Base-by-base conservation (phyloP, 2,329 filamentous ascomycete genomes). In the Pezicula radicicola region DNA sequence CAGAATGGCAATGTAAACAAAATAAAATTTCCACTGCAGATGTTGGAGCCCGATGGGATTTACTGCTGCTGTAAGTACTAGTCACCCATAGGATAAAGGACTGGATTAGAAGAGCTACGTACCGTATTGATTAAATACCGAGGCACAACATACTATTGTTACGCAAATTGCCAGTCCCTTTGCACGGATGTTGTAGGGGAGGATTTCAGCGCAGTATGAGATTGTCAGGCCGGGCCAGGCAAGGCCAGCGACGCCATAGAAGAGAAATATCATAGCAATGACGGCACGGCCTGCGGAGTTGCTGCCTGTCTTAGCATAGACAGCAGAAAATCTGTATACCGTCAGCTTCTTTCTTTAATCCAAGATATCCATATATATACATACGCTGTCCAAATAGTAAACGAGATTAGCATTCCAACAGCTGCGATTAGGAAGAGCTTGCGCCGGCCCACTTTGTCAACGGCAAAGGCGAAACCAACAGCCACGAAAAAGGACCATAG, bases 201-300 rank as follows among this genome's bases (percentile, higher is more conserved):
- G 48, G 42, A 56, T 56, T 33, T 54, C 55, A 25, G 49, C 50
- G 33, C 25, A 41, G 33, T 58, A 57, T 5, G 53, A 47, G 7
- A 55, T 46, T 2, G 55, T 51, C 10, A 55, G 41, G 19, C 55
- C 53, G 16, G 53, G 55, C 46, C 47, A 57, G 5, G 55, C 53
- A 13, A 69, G 55, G 25, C 66, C 65, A 25, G 59, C 67, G 21
- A 60, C 59, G 3, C 60, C 63, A 42, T 63, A 65, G 51, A 65
- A 70, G 15, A 70, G 50, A 50, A 69, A 69, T 16, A 69, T 60
- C 53, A 69, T 64, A 1, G 65, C 65, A 15, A 69, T 58, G 6
- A 69, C 66, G 1, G 65, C 63, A 46, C 63, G 51, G 0, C 61
- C 65, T 0, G 63, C 62, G 7, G 60, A 51, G 8, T 37, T 48